Evolutionary conservation across 2,329 filamentous ascomycete genomes (phyloP), one percentile per base, ranked within the genome.

Genomic region (Fusarium armeniacum): DNA sequence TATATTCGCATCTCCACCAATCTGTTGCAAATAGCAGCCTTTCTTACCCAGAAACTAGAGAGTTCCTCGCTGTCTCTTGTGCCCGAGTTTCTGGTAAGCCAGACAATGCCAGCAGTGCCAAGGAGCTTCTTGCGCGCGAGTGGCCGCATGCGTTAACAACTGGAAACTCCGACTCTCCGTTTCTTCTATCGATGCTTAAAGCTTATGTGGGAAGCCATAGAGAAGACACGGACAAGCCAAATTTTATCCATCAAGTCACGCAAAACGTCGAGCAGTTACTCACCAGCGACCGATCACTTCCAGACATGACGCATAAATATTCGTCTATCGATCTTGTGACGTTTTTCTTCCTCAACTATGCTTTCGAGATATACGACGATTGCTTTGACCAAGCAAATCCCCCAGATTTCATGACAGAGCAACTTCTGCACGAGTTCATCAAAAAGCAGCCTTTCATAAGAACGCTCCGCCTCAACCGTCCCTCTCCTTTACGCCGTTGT

Each of bases 271-370:
- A 56, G 6, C 28, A 36, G 5, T 33, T 71, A 13, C 49, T 75
- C 36, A 36, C 30, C 18, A 33, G 52, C 20, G 43, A 61, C n/a
- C 55, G 46, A 26, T 62, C 38, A 10, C 46, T 75, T 30, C 22
- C 40, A 36, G 18, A 63, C 5, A 53, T 71, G 32, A 53, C 62
- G 11, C 62, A 60, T 45, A 56, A 38, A 12, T 72, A 58, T 38
- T 70, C 58, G 5, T 61, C 56, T 15, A 69, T 75, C 26, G 72
- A 75, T 41, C 63, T 75, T 28, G 68, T 75, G 5, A 59, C 70
- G 8, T 72, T 67, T 33, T 56, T 63, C 52, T 65, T 67, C n/a
- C 66, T 75, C n/a, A 62, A 43, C 20, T 58, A 62, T 16, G 72
- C 65, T 22, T 52, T 75, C 15, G 65, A 69, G n/a, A 52, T 60